Evolutionary conservation across 805 yeast genomes (phyloP), one percentile per base, ranked within the genome.

Genomic region (Cyberlindnera maritima): DNA sequence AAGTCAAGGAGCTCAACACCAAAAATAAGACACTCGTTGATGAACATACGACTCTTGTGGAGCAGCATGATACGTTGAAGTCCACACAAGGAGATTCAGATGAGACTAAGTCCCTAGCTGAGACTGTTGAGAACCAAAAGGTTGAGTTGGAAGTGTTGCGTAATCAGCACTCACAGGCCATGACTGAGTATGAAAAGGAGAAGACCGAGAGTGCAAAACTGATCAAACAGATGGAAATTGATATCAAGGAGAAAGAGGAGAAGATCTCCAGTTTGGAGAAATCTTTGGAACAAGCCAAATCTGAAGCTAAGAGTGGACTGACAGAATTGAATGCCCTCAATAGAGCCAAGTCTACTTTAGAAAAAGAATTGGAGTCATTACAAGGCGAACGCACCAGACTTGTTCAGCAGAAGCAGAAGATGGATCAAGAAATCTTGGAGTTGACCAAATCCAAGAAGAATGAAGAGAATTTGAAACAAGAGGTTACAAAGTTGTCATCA

Each of bases 1-100:
- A 78, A 44, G 43, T 82, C 18, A 83, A 84, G 55, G 62, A 58
- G 4, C 29, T 64, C 19, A 62, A 57, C n/a, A 2, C 33, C 4
- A 43, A 42, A 23, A 33, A 32, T 12, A 12, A 32, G 8, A 4
- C 28, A 15, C 19, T 28, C 17, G 61, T 58, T n/a, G 8, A 39
- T 3, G 39, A 42, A 21, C 36, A 32, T 13, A 12, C 21, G 4
- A 8, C 26, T 9, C 14, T 28, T 9, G 7, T 34, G 11, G 5
- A 26, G 3, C 39, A 47, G 29, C 28, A 39, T 14, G 41, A 43
- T n/a, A 17, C 23, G 2, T 13, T 41, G 42, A 46, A 46, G 33
- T 4, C 20, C 23, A 17, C 13, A 13, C 14, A 29, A n/a, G 23
- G 14, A 25, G 26, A 29, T 43, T 17, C 40, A 6, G 38, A 26